Conservation (phyloP, 108 stramenopile species). For the Skeletonema grethae region DNA sequence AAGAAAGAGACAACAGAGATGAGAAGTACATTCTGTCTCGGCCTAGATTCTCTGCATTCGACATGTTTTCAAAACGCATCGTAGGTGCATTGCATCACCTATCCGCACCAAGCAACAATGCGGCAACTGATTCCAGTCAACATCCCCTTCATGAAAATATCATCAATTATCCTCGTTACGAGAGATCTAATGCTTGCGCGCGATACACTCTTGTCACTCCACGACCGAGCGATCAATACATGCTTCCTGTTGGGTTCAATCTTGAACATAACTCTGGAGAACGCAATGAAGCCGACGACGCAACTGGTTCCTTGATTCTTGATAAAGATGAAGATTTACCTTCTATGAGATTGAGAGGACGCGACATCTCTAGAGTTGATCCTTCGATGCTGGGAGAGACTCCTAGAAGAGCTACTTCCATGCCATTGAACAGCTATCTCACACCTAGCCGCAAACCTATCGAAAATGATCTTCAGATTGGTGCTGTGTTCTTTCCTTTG, state of each 20-base stretch:
- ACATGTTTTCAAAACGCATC: constrained; percentile 59
- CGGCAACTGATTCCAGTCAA: neutral
- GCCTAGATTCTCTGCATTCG: constrained; percentile 86
- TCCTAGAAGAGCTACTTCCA: constrained; percentile 12
- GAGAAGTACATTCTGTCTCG: constrained; percentile 64
- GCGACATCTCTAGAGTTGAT: constrained; percentile 56
- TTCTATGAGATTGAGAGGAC: constrained; percentile 68
- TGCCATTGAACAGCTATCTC: neutral
- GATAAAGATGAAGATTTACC: constrained; percentile 39
- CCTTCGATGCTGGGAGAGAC: constrained; percentile 37
- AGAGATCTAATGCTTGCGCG: constrained; percentile 59
- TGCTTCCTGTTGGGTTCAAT: constrained; percentile 69
- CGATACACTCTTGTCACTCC: constrained; percentile 64
- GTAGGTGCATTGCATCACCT: constrained; percentile 34
- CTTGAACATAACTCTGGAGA: constrained; percentile 23
- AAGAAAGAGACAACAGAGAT: constrained; percentile 9
- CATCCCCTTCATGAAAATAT: constrained; percentile 25
- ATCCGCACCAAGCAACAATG: constrained; percentile 2
- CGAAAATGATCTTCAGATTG: constrained; percentile 43
- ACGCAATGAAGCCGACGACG: constrained; percentile 13
- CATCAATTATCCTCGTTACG: constrained; percentile 70
- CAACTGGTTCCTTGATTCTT: neutral
- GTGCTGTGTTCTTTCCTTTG: constrained; percentile 90
- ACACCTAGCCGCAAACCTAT: constrained; percentile 6
- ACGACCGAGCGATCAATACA: constrained; percentile 33